Conservation (phyloP, 331 rosid species). For the Malus hybrid region DNA sequence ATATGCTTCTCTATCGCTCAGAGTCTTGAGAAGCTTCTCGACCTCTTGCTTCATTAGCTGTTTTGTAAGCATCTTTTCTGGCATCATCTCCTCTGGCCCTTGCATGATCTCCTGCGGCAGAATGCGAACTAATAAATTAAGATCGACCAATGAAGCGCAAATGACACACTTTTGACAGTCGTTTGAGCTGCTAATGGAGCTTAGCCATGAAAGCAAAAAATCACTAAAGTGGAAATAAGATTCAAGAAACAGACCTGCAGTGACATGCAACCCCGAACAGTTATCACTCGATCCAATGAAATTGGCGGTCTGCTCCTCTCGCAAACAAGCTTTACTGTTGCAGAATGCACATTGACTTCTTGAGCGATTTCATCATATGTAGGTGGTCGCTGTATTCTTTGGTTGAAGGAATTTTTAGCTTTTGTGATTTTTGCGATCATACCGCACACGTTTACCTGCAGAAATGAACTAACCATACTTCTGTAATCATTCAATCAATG, state of each 20-base stretch:
- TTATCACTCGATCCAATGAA: conserved; percentile 42
- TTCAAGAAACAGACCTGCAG: conserved; percentile 44
- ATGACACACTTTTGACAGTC: background rate
- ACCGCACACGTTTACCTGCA: conserved; percentile 52
- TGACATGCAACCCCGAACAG: conserved; percentile 43
- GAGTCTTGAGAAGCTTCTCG: conserved; percentile 37
- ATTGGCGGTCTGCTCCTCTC: conserved; percentile 46
- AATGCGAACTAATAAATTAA: background rate
- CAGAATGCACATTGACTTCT: conserved; percentile 27
- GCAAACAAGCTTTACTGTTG: conserved; percentile 44
- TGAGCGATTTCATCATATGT: conserved; percentile 52
- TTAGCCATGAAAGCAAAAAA: background rate
- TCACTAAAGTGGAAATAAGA: background rate
- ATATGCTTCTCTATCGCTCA: conserved; percentile 56
- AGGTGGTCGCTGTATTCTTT: conserved; percentile 41
- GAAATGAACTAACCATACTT: conserved; percentile 61
- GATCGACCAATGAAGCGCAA: background rate
- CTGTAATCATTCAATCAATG: conserved; percentile 25
- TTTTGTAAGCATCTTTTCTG: conserved; percentile 51
- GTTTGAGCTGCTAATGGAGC: background rate
- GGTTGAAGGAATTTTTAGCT: conserved; percentile 41
- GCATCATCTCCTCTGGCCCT: conserved; percentile 54
- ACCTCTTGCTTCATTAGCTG: conserved; percentile 44
- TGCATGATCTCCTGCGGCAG: conserved; percentile 56
- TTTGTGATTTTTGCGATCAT: conserved; percentile 56